These are phyloP conservation scores for Capillidium rhysosporum DNA, from an alignment of 371 early-diverging fungal species.

Conservation along the genomic window DNA sequence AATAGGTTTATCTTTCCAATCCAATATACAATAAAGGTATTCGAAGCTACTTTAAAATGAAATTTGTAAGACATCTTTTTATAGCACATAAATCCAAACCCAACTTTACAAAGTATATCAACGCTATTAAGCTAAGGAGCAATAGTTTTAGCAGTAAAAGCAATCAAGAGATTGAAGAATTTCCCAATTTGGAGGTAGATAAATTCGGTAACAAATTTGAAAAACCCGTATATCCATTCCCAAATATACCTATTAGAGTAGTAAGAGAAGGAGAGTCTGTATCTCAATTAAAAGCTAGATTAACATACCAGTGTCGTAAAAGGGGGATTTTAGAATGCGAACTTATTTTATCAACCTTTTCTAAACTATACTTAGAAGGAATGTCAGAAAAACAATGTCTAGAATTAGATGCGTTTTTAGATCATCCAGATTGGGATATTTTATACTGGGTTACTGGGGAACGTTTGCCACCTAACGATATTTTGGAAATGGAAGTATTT, in stretches of 20 bases:
- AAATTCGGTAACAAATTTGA: not conserved
- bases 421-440: slow-evolving; percentile 93
- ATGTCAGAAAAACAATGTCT: slow-evolving; percentile 35
- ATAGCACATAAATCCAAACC: too few relatives aligned
- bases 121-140: too few relatives aligned
- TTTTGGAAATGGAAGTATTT: slow-evolving; percentile 29
- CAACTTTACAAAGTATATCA: too few relatives aligned
- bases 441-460: slow-evolving; percentile 75
- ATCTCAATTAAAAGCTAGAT: slow-evolving; percentile 19
- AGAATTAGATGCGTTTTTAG: slow-evolving; percentile 64
- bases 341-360: slow-evolving; percentile 75
- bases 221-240: not conserved
- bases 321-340: slow-evolving; percentile 91
- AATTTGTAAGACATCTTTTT: too few relatives aligned
- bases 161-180: too few relatives aligned
- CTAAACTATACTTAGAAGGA: slow-evolving; percentile 28
- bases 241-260: not conserved
- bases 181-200: not conserved
- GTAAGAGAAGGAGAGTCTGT: not conserved
- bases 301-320: slow-evolving; percentile 80
- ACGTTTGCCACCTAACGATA: slow-evolving; percentile 34
- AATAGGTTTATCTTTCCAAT: too few relatives aligned
- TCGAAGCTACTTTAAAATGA: too few relatives aligned
- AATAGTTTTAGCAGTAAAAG: too few relatives aligned
- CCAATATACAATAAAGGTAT: too few relatives aligned